Evolutionary conservation across 1,284 basidiomycete species (phyloP).

Genomic region (Puccinia horiana): DNA sequence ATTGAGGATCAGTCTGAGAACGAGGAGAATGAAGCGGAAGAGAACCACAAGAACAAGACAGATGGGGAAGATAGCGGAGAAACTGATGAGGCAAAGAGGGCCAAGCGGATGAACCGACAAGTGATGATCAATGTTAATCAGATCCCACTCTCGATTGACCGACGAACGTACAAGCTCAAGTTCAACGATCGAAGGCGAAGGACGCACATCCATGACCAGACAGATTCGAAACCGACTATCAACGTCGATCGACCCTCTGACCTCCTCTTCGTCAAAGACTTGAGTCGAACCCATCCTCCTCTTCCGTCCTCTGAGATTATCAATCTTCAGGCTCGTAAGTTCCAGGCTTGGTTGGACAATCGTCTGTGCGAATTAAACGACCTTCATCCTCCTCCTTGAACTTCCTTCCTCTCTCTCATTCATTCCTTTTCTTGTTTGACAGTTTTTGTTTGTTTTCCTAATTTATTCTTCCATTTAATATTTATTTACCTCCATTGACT

Average conservation of each 20-base stretch:
- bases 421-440: background rate
- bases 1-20: constrained; percentile 1
- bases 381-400: background rate
- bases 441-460: background rate
- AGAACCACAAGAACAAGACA: background rate
- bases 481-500: background rate
- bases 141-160: constrained; percentile 1
- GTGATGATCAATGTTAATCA: background rate
- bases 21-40: background rate
- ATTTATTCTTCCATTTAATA: background rate
- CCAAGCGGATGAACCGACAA: background rate
- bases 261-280: constrained; percentile 16
- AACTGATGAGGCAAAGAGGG: background rate
- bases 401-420: background rate
- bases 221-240: background rate
- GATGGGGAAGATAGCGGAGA: background rate
- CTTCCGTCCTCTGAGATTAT: background rate
- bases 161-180: constrained; percentile 7
- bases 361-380: constrained; percentile 4
- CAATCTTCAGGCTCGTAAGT: background rate
- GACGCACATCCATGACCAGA: background rate
- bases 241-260: background rate
- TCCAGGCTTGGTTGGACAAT: background rate
- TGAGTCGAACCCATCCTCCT: background rate
- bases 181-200: constrained; percentile 3